These are phyloP conservation scores for Chlamydomonas sp. DNA, from an alignment of 139 green algal species.

Conservation along the genomic window DNA sequence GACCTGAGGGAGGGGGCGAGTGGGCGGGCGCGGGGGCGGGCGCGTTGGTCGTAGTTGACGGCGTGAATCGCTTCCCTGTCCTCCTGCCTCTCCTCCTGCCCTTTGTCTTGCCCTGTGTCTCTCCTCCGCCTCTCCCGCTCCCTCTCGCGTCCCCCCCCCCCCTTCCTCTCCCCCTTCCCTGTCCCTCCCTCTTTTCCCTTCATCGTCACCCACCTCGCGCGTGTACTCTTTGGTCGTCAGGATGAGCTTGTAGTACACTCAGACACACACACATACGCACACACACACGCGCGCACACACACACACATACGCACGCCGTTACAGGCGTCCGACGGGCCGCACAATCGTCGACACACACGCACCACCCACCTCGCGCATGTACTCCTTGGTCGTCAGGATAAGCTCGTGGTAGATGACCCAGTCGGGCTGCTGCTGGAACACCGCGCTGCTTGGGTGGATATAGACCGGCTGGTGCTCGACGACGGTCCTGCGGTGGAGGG, in stretches of 20 bases:
- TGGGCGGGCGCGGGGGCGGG: too few species aligned
- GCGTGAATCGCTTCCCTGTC: too few species aligned
- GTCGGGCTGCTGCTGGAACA: slow-evolving; percentile 88
- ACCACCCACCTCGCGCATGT: slow-evolving; percentile 92
- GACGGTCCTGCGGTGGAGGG: slow-evolving; percentile 59
- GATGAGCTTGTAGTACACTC: slow-evolving; percentile 77
- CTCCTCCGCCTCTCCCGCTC: too few species aligned
- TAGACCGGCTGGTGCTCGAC: slow-evolving; percentile 92
- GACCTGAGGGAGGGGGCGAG: too few species aligned
- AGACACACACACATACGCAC: slow-evolving; percentile 4
- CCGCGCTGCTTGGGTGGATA: slow-evolving; percentile 83
- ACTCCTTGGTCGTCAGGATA: slow-evolving; percentile 96
- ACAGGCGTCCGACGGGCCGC: too few species aligned
- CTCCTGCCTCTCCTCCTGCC: too few species aligned
- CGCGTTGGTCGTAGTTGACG: too few species aligned
- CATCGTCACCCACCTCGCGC: too few species aligned
- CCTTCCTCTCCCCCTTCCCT: too few species aligned
- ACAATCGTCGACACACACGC: slow-evolving; percentile 8
- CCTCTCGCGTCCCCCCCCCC: too few species aligned
- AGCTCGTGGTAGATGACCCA: slow-evolving; percentile 71
- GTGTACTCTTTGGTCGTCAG: slow-evolving; percentile 98
- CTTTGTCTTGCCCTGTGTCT: too few species aligned
- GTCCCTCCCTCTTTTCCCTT: too few species aligned
- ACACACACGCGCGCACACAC: slow-evolving; percentile 6
- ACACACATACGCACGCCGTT: slow-evolving; percentile 9